Evolutionary conservation across 1,284 basidiomycete genomes (phyloP), one percentile per base, ranked within the genome.

Genomic region (Irpex lacteus): DNA sequence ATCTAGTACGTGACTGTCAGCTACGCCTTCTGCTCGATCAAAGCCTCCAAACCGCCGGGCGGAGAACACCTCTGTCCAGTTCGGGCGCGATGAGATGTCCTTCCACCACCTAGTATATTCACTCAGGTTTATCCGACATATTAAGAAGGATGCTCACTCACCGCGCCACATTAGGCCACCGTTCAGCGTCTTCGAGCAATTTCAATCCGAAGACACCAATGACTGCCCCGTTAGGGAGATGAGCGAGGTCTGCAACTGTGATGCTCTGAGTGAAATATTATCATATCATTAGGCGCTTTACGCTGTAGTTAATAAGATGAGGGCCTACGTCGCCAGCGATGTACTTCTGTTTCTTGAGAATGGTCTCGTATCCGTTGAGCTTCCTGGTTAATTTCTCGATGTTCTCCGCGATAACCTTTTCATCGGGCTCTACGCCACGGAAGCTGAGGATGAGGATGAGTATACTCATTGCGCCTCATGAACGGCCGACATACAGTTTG

Each of bases 1-100:
- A 26, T 26, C 26, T 26, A 26, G 26, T 26, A 26, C 26, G 26
- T 26, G 26, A 26, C 26, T 26, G 26, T 26, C 26, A 26, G 26
- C 26, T 26, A 26, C 26, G 26, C 26, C 26, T 26, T 26, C 26
- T 26, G 26, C 26, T 26, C 26, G 26, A 26, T 26, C 26, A 26
- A 26, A 26, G 26, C 26, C 26, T 26, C 26, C 26, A 26, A 26
- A 26, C 26, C 26, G 26, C 26, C 26, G 26, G n/a, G 26, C 26
- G 26, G 26, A 26, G 11, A 9, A 44, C 11, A 44, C 15, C 40
- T 44, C 57, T 36, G n/a, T 7, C 57, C 57, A 59, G 5, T 4
- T n/a, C 36, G 57, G 57, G 21, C 57, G 57, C 9, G 57, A 59
- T 13, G 37, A 18, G 37, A 59, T 59, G 38, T 59, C 57, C 40